Conservation (phyloP, 352 stramenopile species). For the Blastocystis sp. region DNA sequence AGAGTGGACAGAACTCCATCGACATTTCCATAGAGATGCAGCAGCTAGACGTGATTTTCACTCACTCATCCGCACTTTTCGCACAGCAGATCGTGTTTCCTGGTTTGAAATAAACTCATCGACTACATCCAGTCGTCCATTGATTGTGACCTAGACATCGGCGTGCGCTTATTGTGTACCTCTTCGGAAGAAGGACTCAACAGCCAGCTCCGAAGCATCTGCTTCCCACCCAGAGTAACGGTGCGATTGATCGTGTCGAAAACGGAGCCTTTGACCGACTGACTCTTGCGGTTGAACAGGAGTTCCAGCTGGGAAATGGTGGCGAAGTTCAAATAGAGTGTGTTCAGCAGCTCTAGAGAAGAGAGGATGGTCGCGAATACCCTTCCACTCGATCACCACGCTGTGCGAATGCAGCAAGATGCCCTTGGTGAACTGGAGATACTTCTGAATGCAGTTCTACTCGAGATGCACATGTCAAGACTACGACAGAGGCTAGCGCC, state of each 20-base stretch:
- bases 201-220: neutral
- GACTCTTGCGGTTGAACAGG: neutral
- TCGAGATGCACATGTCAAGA: neutral
- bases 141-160: neutral
- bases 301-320: slow-evolving; percentile 3
- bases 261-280: neutral
- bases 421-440: slow-evolving; percentile 6
- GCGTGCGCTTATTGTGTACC: neutral
- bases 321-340: neutral
- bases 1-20: neutral
- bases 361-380: neutral
- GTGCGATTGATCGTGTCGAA: slow-evolving; percentile 14
- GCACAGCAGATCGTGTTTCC: neutral
- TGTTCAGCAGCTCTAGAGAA: neutral
- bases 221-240: neutral
- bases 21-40: neutral
- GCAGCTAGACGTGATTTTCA: neutral
- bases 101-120: neutral
- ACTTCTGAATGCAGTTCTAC: slow-evolving; percentile 21
- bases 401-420: neutral
- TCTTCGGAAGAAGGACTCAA: neutral
- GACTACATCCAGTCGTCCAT: neutral
- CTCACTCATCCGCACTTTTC: neutral
- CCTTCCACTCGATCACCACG: neutral
- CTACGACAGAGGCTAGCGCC: neutral